Evolutionary conservation across 2,329 filamentous ascomycete genomes (phyloP).

Genomic region (Apiospora aurea): DNA sequence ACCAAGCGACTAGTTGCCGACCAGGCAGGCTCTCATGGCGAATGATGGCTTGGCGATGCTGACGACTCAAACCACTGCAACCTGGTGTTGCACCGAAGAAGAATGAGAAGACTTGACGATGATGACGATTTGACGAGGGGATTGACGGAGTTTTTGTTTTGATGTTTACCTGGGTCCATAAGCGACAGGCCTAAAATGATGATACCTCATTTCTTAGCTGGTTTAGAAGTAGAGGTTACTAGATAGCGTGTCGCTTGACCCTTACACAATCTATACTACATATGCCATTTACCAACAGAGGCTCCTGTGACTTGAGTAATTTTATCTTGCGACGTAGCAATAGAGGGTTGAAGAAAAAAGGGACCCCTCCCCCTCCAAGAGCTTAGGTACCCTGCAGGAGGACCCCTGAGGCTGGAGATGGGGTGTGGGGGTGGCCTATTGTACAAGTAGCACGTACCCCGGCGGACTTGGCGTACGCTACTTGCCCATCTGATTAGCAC

Average conservation of each 20-base stretch:
- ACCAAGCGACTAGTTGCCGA: slow-evolving; percentile 49
- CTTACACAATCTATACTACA: not conserved
- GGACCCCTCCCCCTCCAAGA: not conserved
- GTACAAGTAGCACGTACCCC: not conserved
- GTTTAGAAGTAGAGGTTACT: slow-evolving; percentile 1
- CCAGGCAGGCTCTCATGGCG: slow-evolving; percentile 53
- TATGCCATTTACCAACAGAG: not conserved
- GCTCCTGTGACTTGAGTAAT: not conserved
- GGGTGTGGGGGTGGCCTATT: not conserved
- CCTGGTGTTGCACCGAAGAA: not conserved
- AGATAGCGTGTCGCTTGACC: slow-evolving; percentile 3
- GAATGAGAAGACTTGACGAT: not conserved
- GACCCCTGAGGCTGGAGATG: slow-evolving; percentile 6
- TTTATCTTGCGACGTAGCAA: not conserved
- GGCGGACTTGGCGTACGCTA: not conserved
- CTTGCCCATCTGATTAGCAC: not conserved
- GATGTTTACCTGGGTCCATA: not conserved
- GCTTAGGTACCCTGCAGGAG: slow-evolving; percentile 9
- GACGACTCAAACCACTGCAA: not conserved
- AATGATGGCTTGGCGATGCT: slow-evolving; percentile 40
- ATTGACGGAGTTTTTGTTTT: slow-evolving; percentile 6
- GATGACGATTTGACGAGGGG: not conserved
- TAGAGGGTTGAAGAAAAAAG: not conserved
- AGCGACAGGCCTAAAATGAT: slow-evolving; percentile 11
- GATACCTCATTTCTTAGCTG: slow-evolving; percentile 11